These are phyloP conservation scores for Sclerotinia borealis DNA, from an alignment of 2,329 filamentous ascomycete genomes.

Conservation along the genomic window DNA sequence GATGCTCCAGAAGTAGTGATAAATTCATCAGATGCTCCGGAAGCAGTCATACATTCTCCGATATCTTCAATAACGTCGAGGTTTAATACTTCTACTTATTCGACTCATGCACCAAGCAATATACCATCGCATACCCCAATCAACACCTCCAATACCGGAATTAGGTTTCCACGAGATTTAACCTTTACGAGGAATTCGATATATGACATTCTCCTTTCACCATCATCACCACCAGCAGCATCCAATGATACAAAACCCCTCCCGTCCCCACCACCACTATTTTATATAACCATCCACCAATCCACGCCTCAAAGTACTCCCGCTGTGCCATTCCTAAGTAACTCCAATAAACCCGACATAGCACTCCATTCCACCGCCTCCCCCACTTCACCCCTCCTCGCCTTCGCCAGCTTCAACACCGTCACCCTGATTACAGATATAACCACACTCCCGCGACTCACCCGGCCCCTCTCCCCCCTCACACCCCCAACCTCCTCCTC, in stretches of 20 bases:
- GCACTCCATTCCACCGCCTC: slow-evolving; percentile 23
- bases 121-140: slow-evolving; percentile 3
- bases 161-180: slow-evolving; percentile 24
- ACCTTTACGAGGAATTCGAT: slow-evolving; percentile 23
- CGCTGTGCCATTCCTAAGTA: background rate
- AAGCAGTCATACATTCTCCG: slow-evolving; percentile 6
- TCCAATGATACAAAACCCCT: slow-evolving; percentile 21
- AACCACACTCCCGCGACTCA: slow-evolving; percentile 23
- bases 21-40: slow-evolving; percentile 8
- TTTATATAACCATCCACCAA: slow-evolving; percentile 24
- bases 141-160: slow-evolving; percentile 15
- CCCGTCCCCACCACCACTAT: slow-evolving; percentile 24
- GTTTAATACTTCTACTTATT: slow-evolving; percentile 4
- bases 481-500: slow-evolving; percentile 10
- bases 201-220: slow-evolving; percentile 22
- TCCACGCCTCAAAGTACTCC: background rate
- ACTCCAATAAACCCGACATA: slow-evolving; percentile 21
- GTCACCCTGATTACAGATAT: slow-evolving; percentile 24
- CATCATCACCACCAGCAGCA: slow-evolving; percentile 22
- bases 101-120: background rate
- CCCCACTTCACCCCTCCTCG: slow-evolving; percentile 21
- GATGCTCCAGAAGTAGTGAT: background rate
- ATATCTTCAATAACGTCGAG: slow-evolving; percentile 10
- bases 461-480: slow-evolving; percentile 4
- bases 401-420: slow-evolving; percentile 25